Evolutionary conservation across 371 early-diverging fungal genomes (phyloP), one percentile per base, ranked within the genome.

Genomic region (Choanephora cucurbitarum): DNA sequence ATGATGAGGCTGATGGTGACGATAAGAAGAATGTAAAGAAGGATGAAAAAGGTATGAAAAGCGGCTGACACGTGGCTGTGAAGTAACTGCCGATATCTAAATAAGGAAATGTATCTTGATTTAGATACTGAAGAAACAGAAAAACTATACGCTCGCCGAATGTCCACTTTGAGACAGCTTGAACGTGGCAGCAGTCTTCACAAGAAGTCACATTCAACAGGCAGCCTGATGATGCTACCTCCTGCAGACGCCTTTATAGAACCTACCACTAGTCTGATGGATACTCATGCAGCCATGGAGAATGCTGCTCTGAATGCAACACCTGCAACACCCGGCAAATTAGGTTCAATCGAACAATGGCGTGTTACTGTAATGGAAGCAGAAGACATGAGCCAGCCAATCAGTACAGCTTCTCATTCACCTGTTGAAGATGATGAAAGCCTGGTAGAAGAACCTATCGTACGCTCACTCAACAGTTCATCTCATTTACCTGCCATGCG

Each of bases 161-260:
- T 67, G 56, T 67, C 67, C 17, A 70, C 71, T 21, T 34, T 70
- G 42, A 55, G 64, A 34, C 64, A 52, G 24, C 51, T 70, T 17
- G 67, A 66, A 49, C 57, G 64, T 47, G 70, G 70, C 7, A 54
- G 60, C 3, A 70, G 70, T 55, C 44, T 49, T 10, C 72, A 72
- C 24, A 57, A 62, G 47, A 48, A 63, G 44, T 58, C 72, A 24
- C 53, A 63, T 45, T 65, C 67, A 42, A 58, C 65, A 28, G 62
- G 62, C 14, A 62, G 65, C 51, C 34, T 62, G 23, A 60, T 44
- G 39, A 32, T 45, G 48, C 28, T 39, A 18, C 51, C 58, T 22
- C 48, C 51, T 41, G 49, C 58, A 5, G 49, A 51, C 34, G 51
- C 57, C 31, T 44, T 43, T 13, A 34, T 33, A 34, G 44, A 34